A percentile compares a stretch with the other conserved stretches of the same genome.
phyloP scores from a whole-genome alignment of 306 rosid species.

The Canavalia ensiformis region DNA sequence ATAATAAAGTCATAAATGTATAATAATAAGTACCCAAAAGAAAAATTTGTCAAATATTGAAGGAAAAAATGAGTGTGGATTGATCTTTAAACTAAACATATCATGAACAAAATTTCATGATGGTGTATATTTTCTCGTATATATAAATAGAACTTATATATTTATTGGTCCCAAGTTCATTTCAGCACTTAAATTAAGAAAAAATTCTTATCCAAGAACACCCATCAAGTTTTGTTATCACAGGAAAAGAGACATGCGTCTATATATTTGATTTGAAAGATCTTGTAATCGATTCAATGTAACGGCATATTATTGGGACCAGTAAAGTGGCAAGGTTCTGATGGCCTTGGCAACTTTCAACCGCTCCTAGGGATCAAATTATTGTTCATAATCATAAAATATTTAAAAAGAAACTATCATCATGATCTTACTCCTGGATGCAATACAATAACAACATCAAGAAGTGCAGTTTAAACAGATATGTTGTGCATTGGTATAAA shows the following conservation, averaged over 20 bases:
- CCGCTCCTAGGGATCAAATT: slow-evolving; percentile 22
- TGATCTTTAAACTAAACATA: no score
- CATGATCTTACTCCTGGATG: slow-evolving; percentile 1
- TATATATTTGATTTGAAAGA: background rate
- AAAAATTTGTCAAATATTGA: no score
- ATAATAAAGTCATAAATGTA: no score
- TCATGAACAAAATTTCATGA: background rate
- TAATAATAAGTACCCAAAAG: no score
- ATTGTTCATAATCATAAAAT: background rate
- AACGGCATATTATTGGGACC: background rate
- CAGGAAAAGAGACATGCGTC: background rate
- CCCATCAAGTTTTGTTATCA: background rate
- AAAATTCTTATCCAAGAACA: background rate
- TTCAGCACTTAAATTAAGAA: background rate
- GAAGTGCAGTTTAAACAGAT: background rate
- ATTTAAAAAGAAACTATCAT: background rate
- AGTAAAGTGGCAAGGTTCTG: slow-evolving; percentile 5
- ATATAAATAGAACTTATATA: background rate
- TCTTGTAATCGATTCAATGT: background rate
- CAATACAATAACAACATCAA: background rate
- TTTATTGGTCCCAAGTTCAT: background rate
- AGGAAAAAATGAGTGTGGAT: no score
- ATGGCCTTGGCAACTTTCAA: background rate
- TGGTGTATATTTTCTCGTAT: background rate
- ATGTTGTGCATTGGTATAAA: background rate